A percentile compares a stretch with the other conserved stretches of the same genome.
These are phyloP conservation scores for Bathelium albidoporum DNA, from an alignment of 495 filamentous ascomycete species.

Conservation along the genomic window DNA sequence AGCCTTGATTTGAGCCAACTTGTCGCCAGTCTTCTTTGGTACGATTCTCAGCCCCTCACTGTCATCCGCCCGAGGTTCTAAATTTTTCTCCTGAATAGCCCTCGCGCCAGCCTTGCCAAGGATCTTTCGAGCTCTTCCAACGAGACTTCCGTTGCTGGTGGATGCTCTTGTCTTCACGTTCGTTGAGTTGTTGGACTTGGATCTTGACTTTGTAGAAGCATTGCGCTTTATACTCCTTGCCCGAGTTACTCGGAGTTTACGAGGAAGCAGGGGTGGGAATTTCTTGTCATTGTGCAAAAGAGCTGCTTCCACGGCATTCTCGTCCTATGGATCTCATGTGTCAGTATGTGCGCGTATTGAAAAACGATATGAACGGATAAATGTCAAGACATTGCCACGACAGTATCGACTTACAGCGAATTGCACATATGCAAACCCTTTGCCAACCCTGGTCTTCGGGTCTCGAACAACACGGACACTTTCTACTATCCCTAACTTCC, in stretches of 20 bases:
- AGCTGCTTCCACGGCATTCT: conserved; percentile 77
- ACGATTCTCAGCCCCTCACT: neutral
- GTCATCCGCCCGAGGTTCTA: conserved; percentile 12
- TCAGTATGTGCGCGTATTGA: neutral
- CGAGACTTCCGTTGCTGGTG: conserved; percentile 52
- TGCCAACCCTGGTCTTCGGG: conserved; percentile 78
- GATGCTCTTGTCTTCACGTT: conserved; percentile 34
- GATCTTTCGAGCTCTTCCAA: conserved; percentile 72
- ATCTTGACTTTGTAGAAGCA: conserved; percentile 12
- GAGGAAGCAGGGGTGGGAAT: conserved; percentile 83
- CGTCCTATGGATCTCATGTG: conserved; percentile 41
- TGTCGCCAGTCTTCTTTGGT: conserved; percentile 18
- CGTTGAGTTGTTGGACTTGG: neutral
- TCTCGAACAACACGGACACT: conserved; percentile 91
- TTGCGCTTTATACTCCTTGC: conserved; percentile 72
- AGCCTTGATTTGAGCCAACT: conserved; percentile 35
- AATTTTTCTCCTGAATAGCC: conserved; percentile 39
- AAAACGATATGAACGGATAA: too few species aligned
- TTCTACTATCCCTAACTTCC: conserved; percentile 71
- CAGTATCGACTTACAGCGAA: conserved; percentile 51
- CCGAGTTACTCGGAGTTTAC: conserved; percentile 73
- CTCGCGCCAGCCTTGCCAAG: conserved; percentile 69
- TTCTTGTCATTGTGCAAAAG: conserved; percentile 79
- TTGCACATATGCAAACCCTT: conserved; percentile 97
- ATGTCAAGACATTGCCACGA: too few species aligned